Percentiles rank a stretch among this genome's conserved stretches.
Conservation (phyloP, 169 alveolate species). For the Cryptosporidium sp. region DNA sequence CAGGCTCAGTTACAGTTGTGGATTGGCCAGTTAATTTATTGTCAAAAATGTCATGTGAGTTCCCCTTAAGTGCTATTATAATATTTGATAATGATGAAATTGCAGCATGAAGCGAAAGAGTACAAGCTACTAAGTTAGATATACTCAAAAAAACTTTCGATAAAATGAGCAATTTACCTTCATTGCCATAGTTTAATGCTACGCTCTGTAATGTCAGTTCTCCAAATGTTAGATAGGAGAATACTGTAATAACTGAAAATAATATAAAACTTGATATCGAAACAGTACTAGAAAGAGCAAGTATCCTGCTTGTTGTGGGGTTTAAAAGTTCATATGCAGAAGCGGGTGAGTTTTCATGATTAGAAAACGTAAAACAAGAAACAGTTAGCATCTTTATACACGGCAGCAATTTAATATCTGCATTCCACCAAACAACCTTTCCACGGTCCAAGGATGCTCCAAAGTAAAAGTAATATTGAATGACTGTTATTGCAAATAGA, state of each 20-base stretch:
- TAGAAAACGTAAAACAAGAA: constrained; percentile 73
- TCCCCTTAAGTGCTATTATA: constrained; percentile 43
- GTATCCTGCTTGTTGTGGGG: constrained; percentile 59
- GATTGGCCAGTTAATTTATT: neutral
- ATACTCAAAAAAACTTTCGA: constrained; percentile 58
- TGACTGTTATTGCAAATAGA: constrained; percentile 57
- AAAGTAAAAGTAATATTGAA: constrained; percentile 45
- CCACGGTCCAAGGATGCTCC: constrained; percentile 48
- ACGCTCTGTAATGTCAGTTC: constrained; percentile 58
- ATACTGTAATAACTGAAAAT: constrained; percentile 33
- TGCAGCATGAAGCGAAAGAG: constrained; percentile 70
- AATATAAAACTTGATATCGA: constrained; percentile 37
- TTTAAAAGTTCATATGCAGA: constrained; percentile 56
- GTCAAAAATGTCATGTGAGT: neutral
- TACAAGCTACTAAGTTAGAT: constrained; percentile 71
- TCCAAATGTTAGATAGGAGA: constrained; percentile 66
- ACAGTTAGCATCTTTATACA: constrained; percentile 65
- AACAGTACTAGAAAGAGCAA: constrained; percentile 58
- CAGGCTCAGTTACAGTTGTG: neutral
- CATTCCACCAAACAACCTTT: constrained; percentile 62
- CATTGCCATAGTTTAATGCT: constrained; percentile 50
- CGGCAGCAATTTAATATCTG: constrained; percentile 10
- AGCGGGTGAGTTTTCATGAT: constrained; percentile 73
- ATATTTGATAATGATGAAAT: constrained; percentile 56
- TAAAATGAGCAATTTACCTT: constrained; percentile 36